Percentiles rank a stretch among this genome's conserved stretches.
Conservation (phyloP, 129 eudicot genomes). For the Erigeron canadensis region DNA sequence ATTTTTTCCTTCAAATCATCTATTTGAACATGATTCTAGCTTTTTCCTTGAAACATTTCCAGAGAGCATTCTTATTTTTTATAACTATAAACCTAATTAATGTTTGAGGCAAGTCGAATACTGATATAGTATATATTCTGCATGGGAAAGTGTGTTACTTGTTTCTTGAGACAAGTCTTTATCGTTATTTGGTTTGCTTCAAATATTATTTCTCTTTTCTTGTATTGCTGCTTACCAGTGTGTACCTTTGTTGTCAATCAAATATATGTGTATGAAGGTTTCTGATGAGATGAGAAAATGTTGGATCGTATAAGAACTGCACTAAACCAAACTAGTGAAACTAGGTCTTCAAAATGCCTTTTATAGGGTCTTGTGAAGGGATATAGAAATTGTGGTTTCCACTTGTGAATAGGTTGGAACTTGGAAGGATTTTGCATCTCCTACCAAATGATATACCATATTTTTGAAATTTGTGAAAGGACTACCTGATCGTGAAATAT, state of each 20-base stretch:
- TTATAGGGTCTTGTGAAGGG: background rate
- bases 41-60: too few species aligned
- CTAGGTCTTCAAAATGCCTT: background rate
- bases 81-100: background rate
- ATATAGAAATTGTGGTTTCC: background rate
- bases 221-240: background rate
- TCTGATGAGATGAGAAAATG: background rate
- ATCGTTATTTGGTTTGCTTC: background rate
- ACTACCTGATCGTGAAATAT: background rate
- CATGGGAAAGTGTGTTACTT: background rate
- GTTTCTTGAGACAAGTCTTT: background rate
- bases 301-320: background rate
- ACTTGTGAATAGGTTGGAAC: background rate
- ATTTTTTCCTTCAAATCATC: too few species aligned
- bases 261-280: background rate
- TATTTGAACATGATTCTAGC: too few species aligned
- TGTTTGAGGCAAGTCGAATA: background rate
- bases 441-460: background rate
- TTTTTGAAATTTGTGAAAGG: background rate
- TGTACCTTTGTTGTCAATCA: background rate
- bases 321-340: background rate
- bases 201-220: background rate
- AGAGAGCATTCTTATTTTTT: too few species aligned
- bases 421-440: background rate
- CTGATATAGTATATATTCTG: background rate